A percentile compares a stretch with the other conserved stretches of the same genome.
Evolutionary conservation across 768 basidiomycete species (phyloP).

Genomic region (Mycena maculata): DNA sequence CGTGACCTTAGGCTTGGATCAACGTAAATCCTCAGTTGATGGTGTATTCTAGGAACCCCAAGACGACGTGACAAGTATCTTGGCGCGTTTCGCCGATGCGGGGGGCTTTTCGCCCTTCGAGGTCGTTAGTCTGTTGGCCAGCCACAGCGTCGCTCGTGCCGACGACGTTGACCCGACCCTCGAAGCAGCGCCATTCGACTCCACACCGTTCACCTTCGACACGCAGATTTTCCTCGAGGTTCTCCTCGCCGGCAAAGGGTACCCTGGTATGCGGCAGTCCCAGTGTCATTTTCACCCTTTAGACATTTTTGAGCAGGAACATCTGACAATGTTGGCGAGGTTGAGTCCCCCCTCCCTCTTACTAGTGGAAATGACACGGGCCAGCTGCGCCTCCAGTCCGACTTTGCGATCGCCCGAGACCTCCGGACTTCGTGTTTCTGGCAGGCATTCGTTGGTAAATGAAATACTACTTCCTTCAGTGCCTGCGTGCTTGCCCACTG

Average conservation of each 20-base stretch:
- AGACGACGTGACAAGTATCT: slow-evolving; percentile 41
- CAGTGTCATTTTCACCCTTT: no score
- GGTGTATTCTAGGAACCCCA: slow-evolving; percentile 1
- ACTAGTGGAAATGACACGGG: slow-evolving; percentile 38
- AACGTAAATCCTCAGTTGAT: background rate
- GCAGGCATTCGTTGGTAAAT: slow-evolving; percentile 31
- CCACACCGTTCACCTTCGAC: slow-evolving; percentile 49
- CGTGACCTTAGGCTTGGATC: background rate
- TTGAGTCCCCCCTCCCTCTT: slow-evolving; percentile 43
- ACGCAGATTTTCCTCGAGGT: slow-evolving; percentile 53
- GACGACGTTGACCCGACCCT: slow-evolving; percentile 43
- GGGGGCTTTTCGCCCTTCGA: slow-evolving; percentile 40
- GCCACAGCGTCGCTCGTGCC: slow-evolving; percentile 43
- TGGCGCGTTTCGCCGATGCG: slow-evolving; percentile 42
- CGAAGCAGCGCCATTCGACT: slow-evolving; percentile 50
- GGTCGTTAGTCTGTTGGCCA: slow-evolving; percentile 40
- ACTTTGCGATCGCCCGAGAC: slow-evolving; percentile 42
- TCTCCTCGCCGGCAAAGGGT: slow-evolving; percentile 38
- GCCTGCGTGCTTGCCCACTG: no score
- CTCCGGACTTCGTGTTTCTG: slow-evolving; percentile 39
- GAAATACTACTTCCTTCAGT: no score
- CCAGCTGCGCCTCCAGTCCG: slow-evolving; percentile 55
- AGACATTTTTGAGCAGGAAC: no score
- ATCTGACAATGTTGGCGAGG: slow-evolving; percentile 44
- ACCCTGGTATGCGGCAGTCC: no score